These are phyloP conservation scores for Ilyonectria destructans DNA, from an alignment of 2,329 filamentous ascomycete genomes.

Conservation along the genomic window DNA sequence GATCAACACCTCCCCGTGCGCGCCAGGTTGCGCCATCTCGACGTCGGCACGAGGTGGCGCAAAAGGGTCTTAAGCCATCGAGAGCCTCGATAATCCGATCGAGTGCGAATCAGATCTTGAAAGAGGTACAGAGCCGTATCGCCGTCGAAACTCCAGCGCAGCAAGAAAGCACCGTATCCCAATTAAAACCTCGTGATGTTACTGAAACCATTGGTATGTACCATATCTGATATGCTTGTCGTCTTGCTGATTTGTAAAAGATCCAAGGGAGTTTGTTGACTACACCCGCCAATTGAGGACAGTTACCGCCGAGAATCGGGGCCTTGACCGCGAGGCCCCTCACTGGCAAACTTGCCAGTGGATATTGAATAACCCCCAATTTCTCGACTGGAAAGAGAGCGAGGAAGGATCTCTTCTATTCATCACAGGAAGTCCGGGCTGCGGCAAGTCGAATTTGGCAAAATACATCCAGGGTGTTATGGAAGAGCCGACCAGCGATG, in stretches of 20 bases:
- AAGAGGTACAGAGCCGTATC: conserved; percentile 31
- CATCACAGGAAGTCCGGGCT: conserved; percentile 41
- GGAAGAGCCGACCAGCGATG: conserved; percentile 26
- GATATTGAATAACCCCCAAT: conserved; percentile 35
- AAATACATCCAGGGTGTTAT: conserved; percentile 41
- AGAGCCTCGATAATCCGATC: conserved; percentile 36
- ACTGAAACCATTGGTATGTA: conserved; percentile 34
- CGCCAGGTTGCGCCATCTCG: conserved; percentile 12
- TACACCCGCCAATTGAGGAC: conserved; percentile 33
- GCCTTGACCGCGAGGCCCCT: conserved; percentile 38
- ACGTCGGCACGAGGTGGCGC: conserved; percentile 28
- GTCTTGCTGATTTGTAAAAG: conserved; percentile 20
- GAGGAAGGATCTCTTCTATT: conserved; percentile 37
- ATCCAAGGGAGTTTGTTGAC: conserved; percentile 31
- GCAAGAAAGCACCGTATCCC: conserved; percentile 22
- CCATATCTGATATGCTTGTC: background rate
- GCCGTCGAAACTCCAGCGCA: conserved; percentile 3
- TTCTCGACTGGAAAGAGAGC: conserved; percentile 35
- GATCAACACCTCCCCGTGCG: background rate
- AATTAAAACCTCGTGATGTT: conserved; percentile 20
- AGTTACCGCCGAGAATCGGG: conserved; percentile 39
- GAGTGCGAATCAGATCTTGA: conserved; percentile 32
- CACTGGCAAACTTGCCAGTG: conserved; percentile 41
- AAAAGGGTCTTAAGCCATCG: conserved; percentile 21
- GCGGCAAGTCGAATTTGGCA: conserved; percentile 41